phyloP scores from a whole-genome alignment of 2,329 filamentous ascomycete genomes.

The Pseudocercospora crystallina region DNA sequence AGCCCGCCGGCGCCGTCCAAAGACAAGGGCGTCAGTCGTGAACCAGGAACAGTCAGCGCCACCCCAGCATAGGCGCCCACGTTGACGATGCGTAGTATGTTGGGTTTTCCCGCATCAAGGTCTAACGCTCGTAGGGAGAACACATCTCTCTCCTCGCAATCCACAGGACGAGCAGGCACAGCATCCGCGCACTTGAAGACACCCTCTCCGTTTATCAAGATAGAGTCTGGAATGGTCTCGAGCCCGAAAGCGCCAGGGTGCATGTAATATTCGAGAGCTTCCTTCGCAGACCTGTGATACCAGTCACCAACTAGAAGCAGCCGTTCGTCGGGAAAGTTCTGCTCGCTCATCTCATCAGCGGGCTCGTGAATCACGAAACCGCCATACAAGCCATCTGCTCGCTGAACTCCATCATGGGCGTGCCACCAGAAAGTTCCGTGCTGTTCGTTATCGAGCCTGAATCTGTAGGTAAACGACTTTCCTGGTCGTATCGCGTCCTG shows the following conservation, averaged over 20 bases:
- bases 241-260: slow-evolving; percentile 44
- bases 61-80: slow-evolving; percentile 46
- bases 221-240: slow-evolving; percentile 50
- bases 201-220: slow-evolving; percentile 50
- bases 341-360: slow-evolving; percentile 16
- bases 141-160: slow-evolving; percentile 39
- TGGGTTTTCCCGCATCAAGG: slow-evolving; percentile 28
- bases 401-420: slow-evolving; percentile 45
- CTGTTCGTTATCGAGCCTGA: slow-evolving; percentile 32
- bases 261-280: slow-evolving; percentile 48
- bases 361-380: slow-evolving; percentile 49
- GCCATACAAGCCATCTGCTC: slow-evolving; percentile 50
- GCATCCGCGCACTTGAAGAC: slow-evolving; percentile 48
- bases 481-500: slow-evolving; percentile 26
- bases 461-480: slow-evolving; percentile 40
- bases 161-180: slow-evolving; percentile 45
- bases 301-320: slow-evolving; percentile 52
- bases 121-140: not conserved
- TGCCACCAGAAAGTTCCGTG: slow-evolving; percentile 53
- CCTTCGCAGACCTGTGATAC: slow-evolving; percentile 46
- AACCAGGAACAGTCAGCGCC: slow-evolving; percentile 36
- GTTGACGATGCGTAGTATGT: slow-evolving; percentile 45
- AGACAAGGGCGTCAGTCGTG: slow-evolving; percentile 37
- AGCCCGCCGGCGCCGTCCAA: slow-evolving; percentile 41
- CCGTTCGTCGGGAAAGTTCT: slow-evolving; percentile 41